phyloP scores from a whole-genome alignment of 805 yeast species.

The Kodamaea laetipori region DNA sequence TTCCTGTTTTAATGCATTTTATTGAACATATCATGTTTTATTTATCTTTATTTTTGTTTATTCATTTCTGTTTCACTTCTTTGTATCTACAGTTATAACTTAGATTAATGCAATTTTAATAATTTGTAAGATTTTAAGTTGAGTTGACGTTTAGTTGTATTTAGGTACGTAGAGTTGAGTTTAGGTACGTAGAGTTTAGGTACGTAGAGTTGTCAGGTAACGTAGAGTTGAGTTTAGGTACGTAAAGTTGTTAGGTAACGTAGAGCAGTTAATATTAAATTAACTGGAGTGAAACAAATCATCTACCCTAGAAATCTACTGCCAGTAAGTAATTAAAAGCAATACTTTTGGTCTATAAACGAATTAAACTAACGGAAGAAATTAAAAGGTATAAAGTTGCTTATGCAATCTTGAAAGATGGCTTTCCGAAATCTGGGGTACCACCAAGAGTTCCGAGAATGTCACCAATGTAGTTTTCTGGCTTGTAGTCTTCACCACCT shows the following conservation, averaged over 20 bases:
- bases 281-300: too few relatives aligned
- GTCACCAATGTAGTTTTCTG: slow-evolving; percentile 64
- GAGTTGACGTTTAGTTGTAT: not conserved
- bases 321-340: too few relatives aligned
- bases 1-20: slow-evolving; percentile 4
- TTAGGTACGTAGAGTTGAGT: too few relatives aligned
- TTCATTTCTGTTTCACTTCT: slow-evolving; percentile 1
- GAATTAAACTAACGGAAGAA: not conserved
- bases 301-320: too few relatives aligned
- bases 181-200: too few relatives aligned
- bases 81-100: slow-evolving; percentile 3
- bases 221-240: too few relatives aligned
- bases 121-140: not conserved
- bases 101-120: slow-evolving; percentile 2
- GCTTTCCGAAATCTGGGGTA: slow-evolving; percentile 41
- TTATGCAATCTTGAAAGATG: slow-evolving; percentile 26
- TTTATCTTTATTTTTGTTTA: slow-evolving; percentile 1
- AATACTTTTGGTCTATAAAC: not conserved
- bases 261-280: too few relatives aligned
- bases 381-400: not conserved
- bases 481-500: slow-evolving; percentile 34
- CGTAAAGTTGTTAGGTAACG: too few relatives aligned
- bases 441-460: slow-evolving; percentile 56
- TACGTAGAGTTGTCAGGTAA: too few relatives aligned
- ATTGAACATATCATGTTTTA: slow-evolving; percentile 4